Evolutionary conservation across 805 yeast genomes (phyloP), one percentile per base, ranked within the genome.

Genomic region (Spathaspora arborariae): DNA sequence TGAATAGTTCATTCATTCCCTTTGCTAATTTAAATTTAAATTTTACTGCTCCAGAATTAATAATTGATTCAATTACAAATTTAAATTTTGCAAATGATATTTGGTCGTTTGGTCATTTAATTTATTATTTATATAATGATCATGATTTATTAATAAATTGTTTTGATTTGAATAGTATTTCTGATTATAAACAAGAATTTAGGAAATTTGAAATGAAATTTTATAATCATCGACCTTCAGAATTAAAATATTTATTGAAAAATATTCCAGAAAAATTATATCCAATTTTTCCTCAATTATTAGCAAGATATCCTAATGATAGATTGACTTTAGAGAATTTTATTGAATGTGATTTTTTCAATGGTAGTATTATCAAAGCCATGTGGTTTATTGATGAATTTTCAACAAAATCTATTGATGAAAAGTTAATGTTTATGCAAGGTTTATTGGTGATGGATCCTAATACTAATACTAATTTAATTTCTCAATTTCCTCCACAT

Each of bases 21-120:
- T 88, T 85, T 60, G 72, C 88, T 51, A 85, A 83, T 52, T 64
- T 87, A 16, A 82, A 85, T 51, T 73, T 86, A 53, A 82, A 85
- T 59, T 94, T 76, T 61, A 68, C 87, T 1, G 94, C 96, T 0
- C 99, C 99, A 0, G 96, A 90, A 58, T 68, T 92, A 27, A 71
- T 91, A 0, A 56, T 84, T 5, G 89, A 88, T 49, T 78, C 78
- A 45, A 74, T 76, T 19, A 60, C 52, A 48, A 62, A 59, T 43
- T 68, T 88, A 2, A 81, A 79, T 27, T 79, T 79, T 27, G 80
- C 81, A 16, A 83, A 86, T 57, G 99, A 94, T 60, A 77, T 88
- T 33, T 94, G 91, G 74, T 81, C 97, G 0, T 58, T 94, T 9
- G 98, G 96, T 1, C 76, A 88, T 54, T 60, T 94, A 47, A 81